Percentiles rank a stretch among this genome's conserved stretches.
phyloP scores from a whole-genome alignment of 2,329 filamentous ascomycete species.

The Teratosphaeria gauchensis region DNA sequence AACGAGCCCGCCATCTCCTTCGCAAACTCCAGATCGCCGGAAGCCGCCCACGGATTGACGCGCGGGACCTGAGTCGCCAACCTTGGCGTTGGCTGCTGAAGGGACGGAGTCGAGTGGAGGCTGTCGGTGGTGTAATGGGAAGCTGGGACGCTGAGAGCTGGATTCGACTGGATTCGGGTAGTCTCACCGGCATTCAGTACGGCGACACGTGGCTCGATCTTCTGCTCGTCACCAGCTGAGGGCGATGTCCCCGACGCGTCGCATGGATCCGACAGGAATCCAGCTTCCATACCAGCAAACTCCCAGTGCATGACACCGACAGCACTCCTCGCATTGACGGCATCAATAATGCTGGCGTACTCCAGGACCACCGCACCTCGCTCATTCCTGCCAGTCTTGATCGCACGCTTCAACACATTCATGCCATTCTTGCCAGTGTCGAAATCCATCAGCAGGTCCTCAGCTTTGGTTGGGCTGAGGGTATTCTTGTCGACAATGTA shows the following conservation, averaged over 20 bases:
- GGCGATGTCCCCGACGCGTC: background rate
- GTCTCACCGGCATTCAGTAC: background rate
- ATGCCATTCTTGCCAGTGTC: background rate
- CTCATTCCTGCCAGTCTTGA: background rate
- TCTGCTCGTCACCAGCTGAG: background rate
- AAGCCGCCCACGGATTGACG: background rate
- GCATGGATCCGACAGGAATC: constrained; percentile 8
- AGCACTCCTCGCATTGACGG: constrained; percentile 1
- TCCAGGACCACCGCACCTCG: constrained; percentile 7
- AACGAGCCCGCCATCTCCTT: background rate
- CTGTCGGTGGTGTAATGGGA: background rate
- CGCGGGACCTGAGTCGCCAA: background rate
- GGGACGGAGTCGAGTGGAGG: background rate
- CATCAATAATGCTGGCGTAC: constrained; percentile 6
- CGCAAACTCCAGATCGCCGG: background rate
- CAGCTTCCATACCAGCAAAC: constrained; percentile 1
- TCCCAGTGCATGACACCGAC: background rate
- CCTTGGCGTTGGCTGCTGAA: background rate
- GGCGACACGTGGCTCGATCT: background rate
- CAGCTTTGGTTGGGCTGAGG: background rate
- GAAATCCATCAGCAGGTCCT: background rate
- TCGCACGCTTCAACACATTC: background rate
- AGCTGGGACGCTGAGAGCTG: background rate
- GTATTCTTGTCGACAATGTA: background rate
- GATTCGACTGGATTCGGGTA: background rate